These are phyloP conservation scores for Neospora caninum DNA, from an alignment of 169 alveolate genomes.

Conservation along the genomic window DNA sequence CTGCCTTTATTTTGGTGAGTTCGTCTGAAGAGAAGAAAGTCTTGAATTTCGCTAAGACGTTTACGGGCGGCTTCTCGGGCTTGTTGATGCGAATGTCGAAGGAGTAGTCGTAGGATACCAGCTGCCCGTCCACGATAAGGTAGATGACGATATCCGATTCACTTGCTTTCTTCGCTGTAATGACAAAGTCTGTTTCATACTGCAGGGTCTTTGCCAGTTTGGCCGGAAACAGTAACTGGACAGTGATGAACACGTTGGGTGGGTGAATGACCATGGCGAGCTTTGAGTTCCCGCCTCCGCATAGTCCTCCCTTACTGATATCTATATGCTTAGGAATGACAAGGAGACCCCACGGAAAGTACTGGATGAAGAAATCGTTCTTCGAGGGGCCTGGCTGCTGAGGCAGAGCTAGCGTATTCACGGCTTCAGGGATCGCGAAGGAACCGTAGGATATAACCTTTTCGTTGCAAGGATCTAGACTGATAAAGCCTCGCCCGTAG, in stretches of 20 bases:
- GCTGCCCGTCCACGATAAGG: slow-evolving; percentile 77
- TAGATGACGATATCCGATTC: slow-evolving; percentile 77
- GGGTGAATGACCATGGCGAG: slow-evolving; percentile 74
- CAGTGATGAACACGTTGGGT: slow-evolving; percentile 71
- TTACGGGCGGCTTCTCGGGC: slow-evolving; percentile 70
- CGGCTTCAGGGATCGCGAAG: slow-evolving; percentile 67
- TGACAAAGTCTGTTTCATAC: slow-evolving; percentile 71
- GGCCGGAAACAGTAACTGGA: slow-evolving; percentile 71
- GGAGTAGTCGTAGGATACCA: slow-evolving; percentile 72
- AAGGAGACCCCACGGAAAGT: slow-evolving; percentile 78
- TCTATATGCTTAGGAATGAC: slow-evolving; percentile 76
- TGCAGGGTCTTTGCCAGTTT: slow-evolving; percentile 69
- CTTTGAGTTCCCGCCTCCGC: slow-evolving; percentile 69
- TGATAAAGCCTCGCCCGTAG: slow-evolving; percentile 74
- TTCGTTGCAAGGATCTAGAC: slow-evolving; percentile 74
- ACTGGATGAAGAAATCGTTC: slow-evolving; percentile 78
- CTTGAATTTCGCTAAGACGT: slow-evolving; percentile 70
- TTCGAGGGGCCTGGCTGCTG: slow-evolving; percentile 69
- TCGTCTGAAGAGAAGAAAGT: slow-evolving; percentile 37
- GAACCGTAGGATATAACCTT: slow-evolving; percentile 76
- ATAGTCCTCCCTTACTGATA: slow-evolving; percentile 65
- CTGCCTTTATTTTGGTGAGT: not conserved
- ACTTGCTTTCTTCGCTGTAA: slow-evolving; percentile 77
- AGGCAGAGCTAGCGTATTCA: slow-evolving; percentile 34
- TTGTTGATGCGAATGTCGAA: slow-evolving; percentile 75